Conservation (phyloP, 2,329 filamentous ascomycete species). For the Cryoendolithus antarcticus region DNA sequence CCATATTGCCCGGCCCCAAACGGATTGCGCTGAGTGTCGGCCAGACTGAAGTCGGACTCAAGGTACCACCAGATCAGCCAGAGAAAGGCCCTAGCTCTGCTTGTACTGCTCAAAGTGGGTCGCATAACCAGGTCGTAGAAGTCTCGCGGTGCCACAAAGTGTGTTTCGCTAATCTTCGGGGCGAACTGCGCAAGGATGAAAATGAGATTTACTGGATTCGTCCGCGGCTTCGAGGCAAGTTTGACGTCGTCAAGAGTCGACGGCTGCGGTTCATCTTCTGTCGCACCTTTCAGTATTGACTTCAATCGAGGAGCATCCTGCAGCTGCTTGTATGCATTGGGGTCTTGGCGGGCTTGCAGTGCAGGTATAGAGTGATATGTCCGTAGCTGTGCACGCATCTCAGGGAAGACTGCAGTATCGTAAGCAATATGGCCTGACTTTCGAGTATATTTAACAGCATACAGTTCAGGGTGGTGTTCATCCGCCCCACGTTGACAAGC, state of each 20-base stretch:
- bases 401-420: conserved; percentile 67
- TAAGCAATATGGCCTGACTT: conserved; percentile 10
- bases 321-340: conserved; percentile 92
- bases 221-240: conserved; percentile 53
- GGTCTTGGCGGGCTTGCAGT: conserved; percentile 85
- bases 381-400: conserved; percentile 94
- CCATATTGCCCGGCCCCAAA: conserved; percentile 55
- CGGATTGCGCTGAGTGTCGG: conserved; percentile 79
- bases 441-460: conserved; percentile 26
- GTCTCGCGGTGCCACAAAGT: conserved; percentile 74
- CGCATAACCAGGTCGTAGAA: conserved; percentile 97
- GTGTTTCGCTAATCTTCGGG: conserved; percentile 79
- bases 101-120: conserved; percentile 65
- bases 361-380: conserved; percentile 98
- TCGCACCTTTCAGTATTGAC: conserved; percentile 92
- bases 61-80: conserved; percentile 99
- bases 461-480: conserved; percentile 99
- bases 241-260: conserved; percentile 75
- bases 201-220: conserved; percentile 93
- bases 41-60: conserved; percentile 84
- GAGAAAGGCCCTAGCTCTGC: conserved; percentile 75
- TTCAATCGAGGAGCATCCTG: conserved; percentile 94
- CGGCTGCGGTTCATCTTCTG: conserved; percentile 80
- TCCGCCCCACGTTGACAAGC: conserved; percentile 89
- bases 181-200: conserved; percentile 88